phyloP scores from a whole-genome alignment of 2,329 filamentous ascomycete species.

The Harringtonia lauricola region DNA sequence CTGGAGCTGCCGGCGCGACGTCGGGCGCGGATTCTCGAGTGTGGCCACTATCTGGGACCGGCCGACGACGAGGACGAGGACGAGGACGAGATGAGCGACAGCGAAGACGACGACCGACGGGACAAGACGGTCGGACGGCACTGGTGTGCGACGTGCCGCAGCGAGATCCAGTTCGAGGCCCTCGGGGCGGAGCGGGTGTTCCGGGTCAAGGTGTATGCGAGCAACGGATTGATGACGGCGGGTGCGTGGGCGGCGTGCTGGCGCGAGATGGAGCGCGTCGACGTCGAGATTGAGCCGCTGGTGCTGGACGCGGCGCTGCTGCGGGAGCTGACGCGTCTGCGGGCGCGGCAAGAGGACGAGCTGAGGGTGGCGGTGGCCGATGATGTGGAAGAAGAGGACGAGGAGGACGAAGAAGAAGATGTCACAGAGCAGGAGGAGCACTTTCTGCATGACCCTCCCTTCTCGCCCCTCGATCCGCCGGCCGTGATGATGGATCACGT shows the following conservation, averaged over 20 bases:
- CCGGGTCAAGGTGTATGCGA: constrained; percentile 81
- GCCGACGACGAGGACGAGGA: constrained; percentile 34
- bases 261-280: constrained; percentile 97
- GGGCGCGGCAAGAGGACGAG: constrained; percentile 27
- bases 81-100: constrained; percentile 29
- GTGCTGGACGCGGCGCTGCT: constrained; percentile 44
- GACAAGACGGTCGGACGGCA: too few species aligned
- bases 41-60: constrained; percentile 63
- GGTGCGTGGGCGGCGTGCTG: constrained; percentile 90
- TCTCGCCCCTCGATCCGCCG: constrained; percentile 11
- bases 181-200: constrained; percentile 49
- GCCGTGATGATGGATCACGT: constrained; percentile 6
- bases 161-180: constrained; percentile 42
- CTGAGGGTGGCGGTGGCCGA: constrained; percentile 5
- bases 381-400: constrained; percentile 18
- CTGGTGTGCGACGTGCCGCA: constrained; percentile 46
- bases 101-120: constrained; percentile 30
- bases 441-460: constrained; percentile 5
- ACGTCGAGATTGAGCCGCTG: constrained; percentile 78
- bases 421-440: not conserved
- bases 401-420: not conserved
- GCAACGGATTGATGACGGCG: constrained; percentile 85
- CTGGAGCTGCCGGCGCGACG: constrained; percentile 55
- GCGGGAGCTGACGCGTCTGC: constrained; percentile 37
- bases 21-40: constrained; percentile 60